A percentile compares a stretch with the other conserved stretches of the same genome.
phyloP scores from a whole-genome alignment of 257 asterid genomes.

The Penstemon eatonii region DNA sequence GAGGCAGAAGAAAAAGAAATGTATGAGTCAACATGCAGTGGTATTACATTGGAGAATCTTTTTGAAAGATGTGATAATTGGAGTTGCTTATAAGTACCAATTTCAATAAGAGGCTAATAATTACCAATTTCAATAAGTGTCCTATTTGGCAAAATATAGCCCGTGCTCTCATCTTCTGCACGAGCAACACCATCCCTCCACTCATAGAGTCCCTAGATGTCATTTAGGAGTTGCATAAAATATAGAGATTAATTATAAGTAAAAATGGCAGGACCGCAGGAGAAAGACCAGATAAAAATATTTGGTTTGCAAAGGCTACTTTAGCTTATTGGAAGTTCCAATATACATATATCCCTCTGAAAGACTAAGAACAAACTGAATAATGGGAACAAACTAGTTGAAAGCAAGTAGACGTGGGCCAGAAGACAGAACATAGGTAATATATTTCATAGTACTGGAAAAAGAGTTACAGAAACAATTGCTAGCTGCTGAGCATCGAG shows the following conservation, averaged over 20 bases:
- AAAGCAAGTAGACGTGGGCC: background rate
- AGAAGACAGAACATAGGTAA: background rate
- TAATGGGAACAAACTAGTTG: slow-evolving; percentile 4
- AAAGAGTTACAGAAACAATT: slow-evolving; percentile 73
- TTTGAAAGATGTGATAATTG: slow-evolving; percentile 21
- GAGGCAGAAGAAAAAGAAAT: slow-evolving; percentile 22
- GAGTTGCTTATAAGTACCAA: slow-evolving; percentile 49
- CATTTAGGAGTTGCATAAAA: slow-evolving; percentile 27
- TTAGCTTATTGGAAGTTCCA: background rate
- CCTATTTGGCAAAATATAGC: slow-evolving; percentile 85
- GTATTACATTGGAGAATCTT: slow-evolving; percentile 14
- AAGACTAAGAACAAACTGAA: slow-evolving; percentile 18
- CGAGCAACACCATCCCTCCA: slow-evolving; percentile 99
- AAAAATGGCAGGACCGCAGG: slow-evolving; percentile 3
- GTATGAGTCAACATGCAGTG: slow-evolving; percentile 14
- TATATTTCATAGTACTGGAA: background rate
- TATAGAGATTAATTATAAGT: background rate
- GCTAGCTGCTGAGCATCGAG: slow-evolving; percentile 91
- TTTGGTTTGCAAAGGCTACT: background rate
- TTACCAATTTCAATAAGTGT: slow-evolving; percentile 87
- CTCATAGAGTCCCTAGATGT: slow-evolving; percentile 74
- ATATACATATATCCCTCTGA: slow-evolving; percentile 3
- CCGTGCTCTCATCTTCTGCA: slow-evolving; percentile 99
- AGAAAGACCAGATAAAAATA: background rate
- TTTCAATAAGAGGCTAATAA: slow-evolving; percentile 57